Percentiles rank a stretch among this genome's conserved stretches.
These are phyloP conservation scores for Halophytophthora batemanensis DNA, from an alignment of 352 stramenopile species.

Conservation along the genomic window DNA sequence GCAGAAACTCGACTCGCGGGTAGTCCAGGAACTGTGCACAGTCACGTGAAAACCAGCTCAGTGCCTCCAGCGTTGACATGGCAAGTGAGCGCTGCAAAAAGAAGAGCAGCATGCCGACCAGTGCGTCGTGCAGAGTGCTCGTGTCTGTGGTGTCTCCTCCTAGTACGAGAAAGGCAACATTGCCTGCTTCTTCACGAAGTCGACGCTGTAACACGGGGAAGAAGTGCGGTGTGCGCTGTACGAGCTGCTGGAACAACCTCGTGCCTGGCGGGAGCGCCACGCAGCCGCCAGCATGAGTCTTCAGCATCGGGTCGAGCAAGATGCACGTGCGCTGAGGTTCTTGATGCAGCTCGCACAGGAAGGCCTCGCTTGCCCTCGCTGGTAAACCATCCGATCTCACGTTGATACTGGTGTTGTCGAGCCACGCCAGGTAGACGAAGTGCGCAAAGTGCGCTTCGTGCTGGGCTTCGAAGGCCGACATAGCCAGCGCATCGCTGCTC, in stretches of 20 bases:
- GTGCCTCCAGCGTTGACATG: slow-evolving; percentile 24
- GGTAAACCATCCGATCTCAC: background rate
- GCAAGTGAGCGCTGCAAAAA: slow-evolving; percentile 34
- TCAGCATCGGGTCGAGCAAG: slow-evolving; percentile 16
- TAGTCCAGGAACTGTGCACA: slow-evolving; percentile 32
- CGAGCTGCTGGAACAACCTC: slow-evolving; percentile 36
- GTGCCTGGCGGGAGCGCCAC: background rate
- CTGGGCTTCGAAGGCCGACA: slow-evolving; percentile 32
- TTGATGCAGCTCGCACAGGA: slow-evolving; percentile 33
- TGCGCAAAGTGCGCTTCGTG: slow-evolving; percentile 43
- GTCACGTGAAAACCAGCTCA: slow-evolving; percentile 32
- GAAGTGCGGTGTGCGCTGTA: slow-evolving; percentile 31
- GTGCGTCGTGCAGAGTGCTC: slow-evolving; percentile 22
- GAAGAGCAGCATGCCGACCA: slow-evolving; percentile 40
- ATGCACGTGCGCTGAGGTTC: slow-evolving; percentile 35
- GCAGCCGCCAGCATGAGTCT: background rate
- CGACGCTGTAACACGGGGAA: slow-evolving; percentile 47
- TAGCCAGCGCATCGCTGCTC: slow-evolving; percentile 20
- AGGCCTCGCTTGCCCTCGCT: background rate
- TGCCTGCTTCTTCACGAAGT: slow-evolving; percentile 34
- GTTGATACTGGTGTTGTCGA: slow-evolving; percentile 4
- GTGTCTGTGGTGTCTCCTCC: slow-evolving; percentile 17
- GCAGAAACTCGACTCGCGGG: slow-evolving; percentile 19
- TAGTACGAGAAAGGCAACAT: slow-evolving; percentile 37
- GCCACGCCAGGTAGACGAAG: slow-evolving; percentile 52